Conservation (phyloP, 129 eudicot genomes). For the Cynara cardunculus region DNA sequence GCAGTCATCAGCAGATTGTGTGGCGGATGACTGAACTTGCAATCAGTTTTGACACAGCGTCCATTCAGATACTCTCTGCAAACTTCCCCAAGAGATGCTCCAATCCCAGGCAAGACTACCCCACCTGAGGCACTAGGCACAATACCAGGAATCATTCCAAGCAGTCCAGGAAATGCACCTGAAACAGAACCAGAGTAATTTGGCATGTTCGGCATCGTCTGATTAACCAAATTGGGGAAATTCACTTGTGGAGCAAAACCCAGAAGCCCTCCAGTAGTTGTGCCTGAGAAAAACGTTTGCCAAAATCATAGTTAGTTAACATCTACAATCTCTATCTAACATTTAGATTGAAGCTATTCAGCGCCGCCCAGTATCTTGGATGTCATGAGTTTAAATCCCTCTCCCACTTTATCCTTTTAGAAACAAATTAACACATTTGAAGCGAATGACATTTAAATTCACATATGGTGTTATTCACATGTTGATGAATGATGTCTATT, state of each 20-base stretch:
- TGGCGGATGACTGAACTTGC: slow-evolving; percentile 89
- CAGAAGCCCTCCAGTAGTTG: slow-evolving; percentile 66
- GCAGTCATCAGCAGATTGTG: slow-evolving; percentile 90
- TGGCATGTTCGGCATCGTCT: slow-evolving; percentile 99
- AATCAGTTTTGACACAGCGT: slow-evolving; percentile 72
- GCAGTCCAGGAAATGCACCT: slow-evolving; percentile 93
- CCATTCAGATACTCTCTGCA: slow-evolving; percentile 88
- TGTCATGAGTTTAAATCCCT: neutral
- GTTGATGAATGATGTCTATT: neutral
- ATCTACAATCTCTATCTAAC: neutral
- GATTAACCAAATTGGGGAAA: slow-evolving; percentile 73
- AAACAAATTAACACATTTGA: neutral
- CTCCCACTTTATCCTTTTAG: neutral
- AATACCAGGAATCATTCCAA: slow-evolving; percentile 94
- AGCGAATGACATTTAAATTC: neutral
- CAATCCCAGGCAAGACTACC: slow-evolving; percentile 89
- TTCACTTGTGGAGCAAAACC: slow-evolving; percentile 63
- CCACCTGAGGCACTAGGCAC: slow-evolving; percentile 90
- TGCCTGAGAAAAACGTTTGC: slow-evolving; percentile 38
- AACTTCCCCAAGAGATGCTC: slow-evolving; percentile 93
- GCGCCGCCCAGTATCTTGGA: neutral
- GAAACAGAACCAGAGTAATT: slow-evolving; percentile 97
- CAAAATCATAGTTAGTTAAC: slow-evolving; percentile 3
- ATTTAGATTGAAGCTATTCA: neutral
- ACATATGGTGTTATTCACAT: neutral